Evolutionary conservation across 164 flowering plant genomes (phyloP), one percentile per base, ranked within the genome.

Genomic region (Chloranthus sessilifolius): DNA sequence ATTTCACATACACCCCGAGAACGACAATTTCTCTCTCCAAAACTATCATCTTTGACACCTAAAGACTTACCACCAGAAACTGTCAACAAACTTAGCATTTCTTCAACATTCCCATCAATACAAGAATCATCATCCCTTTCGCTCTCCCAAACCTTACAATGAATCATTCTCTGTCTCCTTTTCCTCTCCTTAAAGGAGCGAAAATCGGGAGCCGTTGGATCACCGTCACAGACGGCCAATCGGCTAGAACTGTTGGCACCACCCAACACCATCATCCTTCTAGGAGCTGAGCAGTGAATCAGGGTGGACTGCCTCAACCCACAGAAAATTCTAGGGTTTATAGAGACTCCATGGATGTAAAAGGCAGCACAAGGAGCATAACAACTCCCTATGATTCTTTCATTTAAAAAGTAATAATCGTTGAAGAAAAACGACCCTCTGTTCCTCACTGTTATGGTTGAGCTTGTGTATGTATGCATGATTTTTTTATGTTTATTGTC

Each of bases 11-110:
- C 43, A 55, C 61, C 30, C 22, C 22, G 9, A 4, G 12, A 56
- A 44, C 52, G 52, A 37, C 23, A 26, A 38, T 22, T 65, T 14
- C 64, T 72, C 53, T 59, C 55, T 43, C 57, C 50, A 46, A 39
- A 66, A 58, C 50, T 61, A 40, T 47, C 46, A 50, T 24, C n/a
- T n/a, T n/a, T 12, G 58, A 43, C 26, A 61, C 70, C 56, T n/a
- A n/a, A n/a, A n/a, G n/a, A n/a, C n/a, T 52, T 77, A 41, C 50
- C 43, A 16, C 64, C 43, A 15, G 66, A 75, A 61, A 81, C 92
- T 56, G 74, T 68, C 68, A 88, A 69, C 72, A 91, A 73, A 43
- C 76, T 73, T 39, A 87, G 69, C 68, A 85, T 52, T 26, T 72
- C 89, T 58, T 85, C 88, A 3, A 65, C 79, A 61, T 71, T 78